Base-by-base conservation (phyloP, 2,329 filamentous ascomycete species). In the Aspergillus puulaauensis region DNA sequence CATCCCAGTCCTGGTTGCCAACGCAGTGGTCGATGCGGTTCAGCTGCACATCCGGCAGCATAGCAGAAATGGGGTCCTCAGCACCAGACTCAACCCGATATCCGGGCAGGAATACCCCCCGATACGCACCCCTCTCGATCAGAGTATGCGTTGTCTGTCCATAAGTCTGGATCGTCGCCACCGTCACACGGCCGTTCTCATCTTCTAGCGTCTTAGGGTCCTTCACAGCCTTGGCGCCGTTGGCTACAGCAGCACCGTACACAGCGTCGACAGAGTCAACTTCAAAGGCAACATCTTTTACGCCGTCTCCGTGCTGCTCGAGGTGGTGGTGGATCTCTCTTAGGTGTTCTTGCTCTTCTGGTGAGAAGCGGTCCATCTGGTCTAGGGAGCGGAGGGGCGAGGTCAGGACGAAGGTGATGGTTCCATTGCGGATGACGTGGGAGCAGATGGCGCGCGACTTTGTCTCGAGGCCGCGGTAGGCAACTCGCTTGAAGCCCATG, bases 101-200 rank as follows among this genome's bases (percentile, higher is more conserved):
- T 8, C 91, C 91, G 0, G 93, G 93, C 49, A 97, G 81, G 79
- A 98, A 98, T 19, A 82, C 73, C 0, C 93, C 93, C 0, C 73
- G 77, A 76, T 96, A 97, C 43, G 79, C 73, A 47, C 75, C 73
- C 45, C 91, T 86, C 66, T 90, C 86, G 74, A 98, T 87, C 57
- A 98, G 84, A 0, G 93, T 96, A 77, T 98, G 93, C 1, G 91
- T 96, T 12, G 93, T 97, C 77, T 98, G 91, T 65, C 93, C 93
- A 72, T 97, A 98, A 5, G 93, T 97, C 75, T 86, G 84, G 72
- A 98, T 93, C 9, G 90, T 89, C 39, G 92, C 93, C 21, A 87
- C 85, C 56, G 83, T 83, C 52, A 96, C 85, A 54, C 82, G 79
- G 33, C 91, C 91, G 66, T 83, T 71, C 59, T 86, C 74, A 59